Conservation (phyloP, 2,329 filamentous ascomycete species). For the Sporothrix mexicana region DNA sequence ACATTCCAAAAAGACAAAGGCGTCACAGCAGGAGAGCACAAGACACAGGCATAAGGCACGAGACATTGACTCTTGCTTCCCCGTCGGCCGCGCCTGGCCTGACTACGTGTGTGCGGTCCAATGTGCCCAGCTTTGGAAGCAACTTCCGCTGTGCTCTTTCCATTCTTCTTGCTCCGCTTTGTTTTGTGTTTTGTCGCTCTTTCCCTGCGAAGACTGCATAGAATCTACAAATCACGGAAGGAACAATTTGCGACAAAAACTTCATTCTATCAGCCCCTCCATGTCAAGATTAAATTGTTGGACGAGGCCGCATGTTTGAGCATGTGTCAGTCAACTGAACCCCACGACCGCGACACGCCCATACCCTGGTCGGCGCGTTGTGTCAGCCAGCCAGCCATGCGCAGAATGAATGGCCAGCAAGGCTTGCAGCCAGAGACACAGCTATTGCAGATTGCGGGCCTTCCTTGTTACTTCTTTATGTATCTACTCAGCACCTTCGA, state of each 20-base stretch:
- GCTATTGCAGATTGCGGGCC: no score
- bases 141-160: neutral
- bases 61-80: neutral
- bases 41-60: slow-evolving; percentile 1
- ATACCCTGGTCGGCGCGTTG: neutral
- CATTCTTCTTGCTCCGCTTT: neutral
- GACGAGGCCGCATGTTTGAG: neutral
- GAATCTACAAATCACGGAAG: neutral
- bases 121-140: neutral
- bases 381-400: slow-evolving; percentile 13
- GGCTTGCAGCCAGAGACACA: neutral
- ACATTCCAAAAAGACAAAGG: neutral
- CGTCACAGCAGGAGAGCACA: neutral
- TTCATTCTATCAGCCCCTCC: neutral
- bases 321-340: slow-evolving; percentile 21
- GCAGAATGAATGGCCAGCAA: slow-evolving; percentile 10
- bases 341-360: slow-evolving; percentile 25
- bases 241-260: neutral
- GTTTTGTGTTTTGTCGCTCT: neutral
- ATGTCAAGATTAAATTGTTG: neutral
- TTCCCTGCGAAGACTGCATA: neutral
- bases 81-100: neutral
- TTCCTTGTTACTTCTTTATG: no score
- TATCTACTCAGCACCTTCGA: neutral
- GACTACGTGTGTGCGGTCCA: neutral